Base-by-base conservation (phyloP, 2,329 filamentous ascomycete genomes). In the Microsporum audouinii region DNA sequence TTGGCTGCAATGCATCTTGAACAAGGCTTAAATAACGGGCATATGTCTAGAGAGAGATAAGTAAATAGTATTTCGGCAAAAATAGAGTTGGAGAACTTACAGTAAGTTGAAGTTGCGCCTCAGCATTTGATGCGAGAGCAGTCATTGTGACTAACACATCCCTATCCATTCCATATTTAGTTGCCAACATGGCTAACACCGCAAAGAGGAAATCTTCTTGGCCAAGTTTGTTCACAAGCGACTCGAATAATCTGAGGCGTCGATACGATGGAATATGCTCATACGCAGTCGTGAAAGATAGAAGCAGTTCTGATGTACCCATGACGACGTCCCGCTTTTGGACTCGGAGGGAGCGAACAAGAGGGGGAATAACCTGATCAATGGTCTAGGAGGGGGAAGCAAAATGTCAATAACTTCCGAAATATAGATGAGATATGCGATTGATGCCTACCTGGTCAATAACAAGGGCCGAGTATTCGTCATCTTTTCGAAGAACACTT, bases 391-490 rank as follows among this genome's bases (percentile, higher is more conserved):
- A 23, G 17, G 17, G 17, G 7, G 14, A 17, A 29, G n/a, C 2
- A 29, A 39, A 41, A 14, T 53, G 55, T 57, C 14, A 57, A 17
- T 33, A 23, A 57, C 6, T 4, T 10, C 23, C n/a, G 14, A 29
- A 8, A 10, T 60, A 45, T n/a, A 41, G n/a, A 38, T 7, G 17
- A 23, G 2, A 58, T 31, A 51, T 31, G 2, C 27, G 17, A 31
- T 33, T 3, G 12, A n/a, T 38, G 12, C 62, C 43, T 65, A 72
- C 71, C 69, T 84, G 91, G 68, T 95, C 90, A 62, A 96, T 92
- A 36, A 99, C 92, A 71, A 96, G 89, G 10, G 91, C 91, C 27
- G 94, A 97, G 76, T 96, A 97, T 68, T 97, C 92, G 68, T 99
- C 95, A 67, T 89, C 90, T 75, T 96, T 92, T 57, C 89, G 86